A percentile compares a stretch with the other conserved stretches of the same genome.
These are phyloP conservation scores for Pythium coloratum DNA, from an alignment of 352 stramenopile species.

Conservation along the genomic window DNA sequence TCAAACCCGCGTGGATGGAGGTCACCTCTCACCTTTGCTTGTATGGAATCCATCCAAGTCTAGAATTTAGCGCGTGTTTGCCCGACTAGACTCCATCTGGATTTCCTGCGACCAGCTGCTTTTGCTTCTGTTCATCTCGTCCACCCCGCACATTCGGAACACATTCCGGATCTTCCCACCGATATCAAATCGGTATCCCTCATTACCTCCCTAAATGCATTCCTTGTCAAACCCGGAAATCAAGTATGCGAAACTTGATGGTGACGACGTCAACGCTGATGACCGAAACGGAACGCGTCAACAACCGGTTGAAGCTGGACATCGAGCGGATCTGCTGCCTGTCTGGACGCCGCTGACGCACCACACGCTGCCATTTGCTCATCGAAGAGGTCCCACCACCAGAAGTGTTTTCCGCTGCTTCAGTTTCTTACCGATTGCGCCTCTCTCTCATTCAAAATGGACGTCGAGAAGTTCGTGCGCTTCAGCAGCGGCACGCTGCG, in stretches of 20 bases:
- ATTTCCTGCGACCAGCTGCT: constrained; percentile 2
- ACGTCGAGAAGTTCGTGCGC: constrained; percentile 71
- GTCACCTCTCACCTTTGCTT: too few relatives aligned
- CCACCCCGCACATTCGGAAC: background rate
- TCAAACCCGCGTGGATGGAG: too few relatives aligned
- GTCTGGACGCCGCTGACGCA: constrained; percentile 13
- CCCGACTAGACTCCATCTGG: background rate
- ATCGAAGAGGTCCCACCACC: background rate
- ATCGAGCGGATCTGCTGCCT: constrained; percentile 1
- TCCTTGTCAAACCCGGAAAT: constrained; percentile 1
- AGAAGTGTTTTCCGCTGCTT: constrained; percentile 5
- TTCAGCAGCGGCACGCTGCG: constrained; percentile 60
- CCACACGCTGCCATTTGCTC: constrained; percentile 1
- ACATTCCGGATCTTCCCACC: background rate
- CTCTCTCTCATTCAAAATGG: constrained; percentile 23
- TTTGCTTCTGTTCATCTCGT: background rate
- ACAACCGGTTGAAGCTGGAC: constrained; percentile 28
- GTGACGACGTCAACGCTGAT: constrained; percentile 27
- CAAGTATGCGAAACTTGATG: constrained; percentile 11
- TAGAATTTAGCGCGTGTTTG: background rate
- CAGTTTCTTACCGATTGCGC: background rate
- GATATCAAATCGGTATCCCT: background rate
- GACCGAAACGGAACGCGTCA: constrained; percentile 18
- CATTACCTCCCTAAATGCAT: constrained; percentile 1
- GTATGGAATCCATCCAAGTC: background rate